Conservation (phyloP, 257 asterid species). For the Salvia splendens region DNA sequence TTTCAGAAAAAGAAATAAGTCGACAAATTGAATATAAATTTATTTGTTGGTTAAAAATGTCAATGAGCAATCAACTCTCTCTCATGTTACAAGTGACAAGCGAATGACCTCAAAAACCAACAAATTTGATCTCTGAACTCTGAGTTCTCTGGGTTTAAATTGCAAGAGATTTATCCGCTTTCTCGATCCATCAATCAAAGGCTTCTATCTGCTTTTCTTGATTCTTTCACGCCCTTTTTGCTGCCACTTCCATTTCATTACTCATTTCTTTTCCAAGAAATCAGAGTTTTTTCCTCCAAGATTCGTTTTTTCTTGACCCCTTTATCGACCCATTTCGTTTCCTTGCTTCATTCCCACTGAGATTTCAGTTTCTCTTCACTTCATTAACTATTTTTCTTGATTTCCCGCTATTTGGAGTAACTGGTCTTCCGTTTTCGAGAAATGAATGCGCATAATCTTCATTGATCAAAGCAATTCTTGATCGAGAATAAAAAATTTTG, state of each 20-base stretch:
- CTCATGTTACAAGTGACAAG: constrained; percentile 23
- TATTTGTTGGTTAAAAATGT: constrained; percentile 26
- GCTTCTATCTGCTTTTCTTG: constrained; percentile 1
- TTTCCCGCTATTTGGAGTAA: constrained; percentile 24
- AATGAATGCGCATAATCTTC: constrained; percentile 3
- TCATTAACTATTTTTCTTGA: constrained; percentile 1
- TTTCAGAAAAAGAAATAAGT: neutral
- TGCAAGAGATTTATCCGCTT: constrained; percentile 18
- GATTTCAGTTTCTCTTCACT: constrained; percentile 3
- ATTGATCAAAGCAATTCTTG: constrained; percentile 26
- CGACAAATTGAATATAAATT: constrained; percentile 1
- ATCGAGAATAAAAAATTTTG: neutral
- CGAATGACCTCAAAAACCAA: constrained; percentile 14
- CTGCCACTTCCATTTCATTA: constrained; percentile 27
- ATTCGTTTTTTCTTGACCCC: constrained; percentile 29
- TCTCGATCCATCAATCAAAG: constrained; percentile 30
- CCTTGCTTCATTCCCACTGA: constrained; percentile 15
- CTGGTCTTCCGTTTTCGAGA: constrained; percentile 25
- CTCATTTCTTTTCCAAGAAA: constrained; percentile 24
- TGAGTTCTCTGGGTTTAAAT: constrained; percentile 1
- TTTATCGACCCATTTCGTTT: constrained; percentile 27
- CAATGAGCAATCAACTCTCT: constrained; percentile 31
- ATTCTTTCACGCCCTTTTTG: constrained; percentile 19
- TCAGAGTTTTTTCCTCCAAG: constrained; percentile 34
- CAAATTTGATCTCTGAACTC: constrained; percentile 24